Conservation (phyloP, 495 filamentous ascomycete genomes). For the Clohesyomyces aquaticus region DNA sequence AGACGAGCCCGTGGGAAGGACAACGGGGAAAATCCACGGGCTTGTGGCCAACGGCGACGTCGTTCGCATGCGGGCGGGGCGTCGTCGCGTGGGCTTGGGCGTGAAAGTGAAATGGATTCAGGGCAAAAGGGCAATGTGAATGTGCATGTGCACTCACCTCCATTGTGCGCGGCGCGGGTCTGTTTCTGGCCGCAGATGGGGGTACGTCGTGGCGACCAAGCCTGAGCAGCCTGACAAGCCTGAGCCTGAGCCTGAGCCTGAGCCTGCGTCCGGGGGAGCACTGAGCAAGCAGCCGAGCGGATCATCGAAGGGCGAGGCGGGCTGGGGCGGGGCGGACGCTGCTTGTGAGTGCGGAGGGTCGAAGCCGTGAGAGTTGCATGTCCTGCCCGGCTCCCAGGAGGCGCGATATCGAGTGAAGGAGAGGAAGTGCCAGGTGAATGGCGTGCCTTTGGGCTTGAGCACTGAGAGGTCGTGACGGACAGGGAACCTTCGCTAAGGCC, state of each 20-base stretch:
- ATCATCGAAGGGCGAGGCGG: not conserved
- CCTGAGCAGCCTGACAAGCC: too few species aligned
- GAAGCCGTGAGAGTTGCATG: not conserved
- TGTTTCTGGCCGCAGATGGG: not conserved
- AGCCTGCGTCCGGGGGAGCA: not conserved
- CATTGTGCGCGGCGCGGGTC: conserved; percentile 3
- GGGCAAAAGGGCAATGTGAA: too few species aligned
- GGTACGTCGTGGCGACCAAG: not conserved
- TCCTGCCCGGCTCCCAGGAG: not conserved
- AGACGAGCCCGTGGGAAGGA: not conserved
- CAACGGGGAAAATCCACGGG: not conserved
- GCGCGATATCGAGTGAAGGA: not conserved
- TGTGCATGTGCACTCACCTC: not conserved
- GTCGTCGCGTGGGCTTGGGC: too few species aligned
- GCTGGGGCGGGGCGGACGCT: not conserved
- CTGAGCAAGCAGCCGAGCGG: not conserved
- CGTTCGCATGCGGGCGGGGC: too few species aligned
- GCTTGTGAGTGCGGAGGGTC: not conserved
- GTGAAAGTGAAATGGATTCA: not conserved
- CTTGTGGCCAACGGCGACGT: too few species aligned
- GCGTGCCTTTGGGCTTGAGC: not conserved
- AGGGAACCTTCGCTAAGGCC: not conserved
- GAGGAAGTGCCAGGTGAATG: too few species aligned
- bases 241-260: too few species aligned
- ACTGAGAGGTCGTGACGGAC: not conserved